Conservation (phyloP, 495 filamentous ascomycete species). For the Tuber borchii region DNA sequence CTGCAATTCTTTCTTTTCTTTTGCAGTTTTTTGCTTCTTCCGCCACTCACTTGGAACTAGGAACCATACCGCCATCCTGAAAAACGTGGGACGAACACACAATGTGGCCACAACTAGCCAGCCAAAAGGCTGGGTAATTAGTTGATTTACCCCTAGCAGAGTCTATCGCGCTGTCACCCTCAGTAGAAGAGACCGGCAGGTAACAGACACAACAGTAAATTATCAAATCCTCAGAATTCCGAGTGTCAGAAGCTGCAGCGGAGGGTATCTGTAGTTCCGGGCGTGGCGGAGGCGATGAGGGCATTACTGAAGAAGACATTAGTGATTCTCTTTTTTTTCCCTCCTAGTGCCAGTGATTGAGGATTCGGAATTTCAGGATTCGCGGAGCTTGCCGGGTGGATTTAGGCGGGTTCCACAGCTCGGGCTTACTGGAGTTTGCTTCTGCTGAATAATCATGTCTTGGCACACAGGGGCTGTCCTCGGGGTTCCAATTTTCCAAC, state of each 20-base stretch:
- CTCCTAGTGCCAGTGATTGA: neutral
- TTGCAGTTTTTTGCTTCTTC: neutral
- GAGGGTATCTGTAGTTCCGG: constrained; percentile 9
- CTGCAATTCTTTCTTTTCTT: neutral
- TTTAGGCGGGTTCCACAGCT: neutral
- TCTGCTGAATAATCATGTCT: neutral
- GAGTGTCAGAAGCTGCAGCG: constrained; percentile 6
- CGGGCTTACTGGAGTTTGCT: neutral
- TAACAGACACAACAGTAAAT: constrained; percentile 38
- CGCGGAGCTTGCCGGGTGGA: neutral
- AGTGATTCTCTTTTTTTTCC: constrained; percentile 1
- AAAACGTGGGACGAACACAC: constrained; percentile 35
- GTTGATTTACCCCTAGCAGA: neutral
- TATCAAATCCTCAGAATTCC: constrained; percentile 28
- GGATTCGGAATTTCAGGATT: neutral
- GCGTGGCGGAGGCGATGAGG: constrained; percentile 19
- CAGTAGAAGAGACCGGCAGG: constrained; percentile 17
- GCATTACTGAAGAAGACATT: constrained; percentile 18
- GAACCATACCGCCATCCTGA: constrained; percentile 26
- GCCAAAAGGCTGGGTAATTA: constrained; percentile 24
- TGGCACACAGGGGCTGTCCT: neutral
- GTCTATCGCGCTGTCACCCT: neutral
- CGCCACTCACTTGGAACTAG: constrained; percentile 4
- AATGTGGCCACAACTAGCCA: constrained; percentile 40
- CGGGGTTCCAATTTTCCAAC: neutral